Conservation (phyloP, 2,329 filamentous ascomycete genomes). For the Fusarium floridanum region DNA sequence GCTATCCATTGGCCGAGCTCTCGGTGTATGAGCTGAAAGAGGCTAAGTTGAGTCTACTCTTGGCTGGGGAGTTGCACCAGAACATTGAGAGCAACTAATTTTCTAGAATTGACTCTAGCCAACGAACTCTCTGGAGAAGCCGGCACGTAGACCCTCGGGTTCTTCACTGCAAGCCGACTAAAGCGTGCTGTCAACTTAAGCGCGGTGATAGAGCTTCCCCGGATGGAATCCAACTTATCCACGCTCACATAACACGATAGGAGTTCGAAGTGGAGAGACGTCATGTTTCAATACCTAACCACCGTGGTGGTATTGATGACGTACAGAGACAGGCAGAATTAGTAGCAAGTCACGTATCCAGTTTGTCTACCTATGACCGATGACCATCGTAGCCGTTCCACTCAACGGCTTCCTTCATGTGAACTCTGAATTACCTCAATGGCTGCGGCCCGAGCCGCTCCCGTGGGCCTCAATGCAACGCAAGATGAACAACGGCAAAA, state of each 20-base stretch:
- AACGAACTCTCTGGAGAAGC: too few relatives aligned
- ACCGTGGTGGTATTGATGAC: neutral
- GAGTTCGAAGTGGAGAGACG: neutral
- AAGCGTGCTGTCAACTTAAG: neutral
- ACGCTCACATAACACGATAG: neutral
- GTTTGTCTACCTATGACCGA: neutral
- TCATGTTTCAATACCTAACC: neutral
- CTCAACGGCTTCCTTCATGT: neutral
- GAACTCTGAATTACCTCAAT: constrained; percentile 14
- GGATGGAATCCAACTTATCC: too few relatives aligned
- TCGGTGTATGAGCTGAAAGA: neutral
- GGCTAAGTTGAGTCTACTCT: neutral
- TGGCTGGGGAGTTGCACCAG: neutral
- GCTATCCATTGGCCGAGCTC: neutral
- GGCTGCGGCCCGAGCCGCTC: constrained; percentile 29
- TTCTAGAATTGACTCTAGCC: neutral
- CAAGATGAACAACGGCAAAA: neutral
- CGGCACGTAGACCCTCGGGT: neutral
- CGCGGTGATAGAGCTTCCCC: neutral
- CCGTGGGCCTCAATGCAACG: constrained; percentile 2
- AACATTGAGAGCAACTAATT: neutral
- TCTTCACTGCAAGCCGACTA: neutral
- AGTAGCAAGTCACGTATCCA: neutral
- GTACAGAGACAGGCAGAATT: neutral
- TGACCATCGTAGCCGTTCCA: neutral